Evolutionary conservation across 2,329 filamentous ascomycete species (phyloP), one percentile per base, ranked within the genome.

Genomic region (Cyphellophora europaea): DNA sequence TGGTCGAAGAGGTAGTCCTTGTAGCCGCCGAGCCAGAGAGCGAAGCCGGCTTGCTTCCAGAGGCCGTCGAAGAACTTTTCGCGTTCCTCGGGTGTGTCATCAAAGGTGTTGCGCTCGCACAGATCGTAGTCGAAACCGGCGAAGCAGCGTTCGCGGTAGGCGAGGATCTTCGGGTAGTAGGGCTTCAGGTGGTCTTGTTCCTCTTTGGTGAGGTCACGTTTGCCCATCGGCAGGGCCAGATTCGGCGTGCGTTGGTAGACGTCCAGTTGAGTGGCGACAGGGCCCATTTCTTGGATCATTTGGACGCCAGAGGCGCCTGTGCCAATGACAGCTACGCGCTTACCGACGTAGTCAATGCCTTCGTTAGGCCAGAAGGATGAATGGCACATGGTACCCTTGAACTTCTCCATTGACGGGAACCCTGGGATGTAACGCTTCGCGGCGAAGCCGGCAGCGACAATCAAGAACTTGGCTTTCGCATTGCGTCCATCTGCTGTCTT

Each of bases 271-370:
- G 60, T 65, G 0, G 67, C 73, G 10, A 63, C 51, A 2, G 69
- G 69, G 2, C 67, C 71, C 53, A 69, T 71, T 35, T 73, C 74
- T 43, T 82, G 77, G 1, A 69, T 66, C 28, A 79, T 69, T 45
- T 82, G 77, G 2, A 81, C 69, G 1, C 77, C 77, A 0, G 74
- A 74, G 0, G 76, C 72, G 2, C 77, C 77, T 0, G 75, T 80
- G 10, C 78, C 77, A 19, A 82, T 71, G 37, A 81, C 67, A 11
- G 69, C 77, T 33, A 73, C 67, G 12, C 67, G 65, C 52, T 81
- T 81, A 30, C 66, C 66, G 27, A 63, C 63, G 17, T 76, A 65
- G 33, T 71, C 62, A n/a, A 79, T 60, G 4, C 69, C 61, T 3
- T 66, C 57, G 3, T 65, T 19, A 1, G 75, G 74, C 75, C 75